A percentile compares a stretch with the other conserved stretches of the same genome.
Conservation (phyloP, 202 grass and related monocot species). For the Panicum hallii region DNA sequence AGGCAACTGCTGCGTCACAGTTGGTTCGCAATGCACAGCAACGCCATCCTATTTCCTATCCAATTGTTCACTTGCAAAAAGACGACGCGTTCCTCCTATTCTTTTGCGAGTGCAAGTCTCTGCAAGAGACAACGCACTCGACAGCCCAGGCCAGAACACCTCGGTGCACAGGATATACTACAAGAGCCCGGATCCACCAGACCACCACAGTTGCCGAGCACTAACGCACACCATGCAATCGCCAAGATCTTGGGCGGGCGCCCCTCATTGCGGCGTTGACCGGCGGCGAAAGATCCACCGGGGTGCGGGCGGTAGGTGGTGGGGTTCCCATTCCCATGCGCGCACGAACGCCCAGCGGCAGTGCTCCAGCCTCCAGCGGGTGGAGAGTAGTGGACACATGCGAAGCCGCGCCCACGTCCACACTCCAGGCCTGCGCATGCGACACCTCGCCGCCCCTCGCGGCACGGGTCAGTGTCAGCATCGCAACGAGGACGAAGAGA, state of each 20-base stretch:
- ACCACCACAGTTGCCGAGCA: background rate
- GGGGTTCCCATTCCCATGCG: conserved; percentile 22
- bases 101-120: background rate
- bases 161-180: background rate
- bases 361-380: background rate
- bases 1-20: conserved; percentile 13
- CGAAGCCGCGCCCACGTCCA: background rate
- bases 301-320: conserved; percentile 9
- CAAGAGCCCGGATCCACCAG: background rate
- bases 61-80: background rate
- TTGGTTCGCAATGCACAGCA: background rate
- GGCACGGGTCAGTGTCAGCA: background rate
- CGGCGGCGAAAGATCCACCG: background rate
- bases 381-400: background rate
- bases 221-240: background rate
- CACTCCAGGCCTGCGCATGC: background rate
- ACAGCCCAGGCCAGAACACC: background rate
- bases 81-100: no score
- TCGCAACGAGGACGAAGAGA: background rate
- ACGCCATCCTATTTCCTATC: background rate
- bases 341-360: background rate
- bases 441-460: conserved; percentile 23
- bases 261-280: conserved; percentile 28
- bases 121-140: background rate
- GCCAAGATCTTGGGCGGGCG: no score